phyloP scores from a whole-genome alignment of 192 early-diverging fungal genomes.

The Umbelopsis isabellina region DNA sequence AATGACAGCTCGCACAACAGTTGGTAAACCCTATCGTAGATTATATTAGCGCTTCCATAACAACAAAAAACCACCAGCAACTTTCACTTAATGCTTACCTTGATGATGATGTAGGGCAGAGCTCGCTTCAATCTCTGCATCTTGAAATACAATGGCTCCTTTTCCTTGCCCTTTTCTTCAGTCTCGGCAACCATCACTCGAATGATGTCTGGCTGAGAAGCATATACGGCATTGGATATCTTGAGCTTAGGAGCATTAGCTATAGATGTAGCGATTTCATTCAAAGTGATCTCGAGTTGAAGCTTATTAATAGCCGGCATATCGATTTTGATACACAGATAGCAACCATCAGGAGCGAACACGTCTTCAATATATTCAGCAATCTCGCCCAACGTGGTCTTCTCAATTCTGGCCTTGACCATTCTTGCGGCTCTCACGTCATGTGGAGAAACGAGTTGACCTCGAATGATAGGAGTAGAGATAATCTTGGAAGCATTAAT shows the following conservation, averaged over 20 bases:
- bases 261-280: constrained; percentile 80
- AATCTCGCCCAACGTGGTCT: constrained; percentile 88
- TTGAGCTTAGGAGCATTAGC: constrained; percentile 84
- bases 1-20: constrained; percentile 87
- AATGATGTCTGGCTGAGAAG: constrained; percentile 62
- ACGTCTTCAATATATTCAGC: constrained; percentile 95
- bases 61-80: not conserved
- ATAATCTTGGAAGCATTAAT: constrained; percentile 99
- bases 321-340: constrained; percentile 82
- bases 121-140: constrained; percentile 85
- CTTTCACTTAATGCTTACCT: constrained; percentile 44
- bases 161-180: constrained; percentile 52
- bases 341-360: constrained; percentile 73
- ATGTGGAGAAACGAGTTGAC: constrained; percentile 67
- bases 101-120: constrained; percentile 85
- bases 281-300: constrained; percentile 83
- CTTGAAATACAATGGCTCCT: constrained; percentile 64
- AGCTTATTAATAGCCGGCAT: constrained; percentile 81
- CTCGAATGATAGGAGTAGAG: constrained; percentile 88
- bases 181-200: constrained; percentile 57
- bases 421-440: constrained; percentile 84
- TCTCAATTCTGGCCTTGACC: constrained; percentile 96
- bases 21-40: constrained; percentile 68
- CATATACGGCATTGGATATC: constrained; percentile 74
- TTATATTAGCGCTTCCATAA: not conserved